Evolutionary conservation across 2,329 filamentous ascomycete species (phyloP).

Genomic region (Tolypocladium paradoxum): DNA sequence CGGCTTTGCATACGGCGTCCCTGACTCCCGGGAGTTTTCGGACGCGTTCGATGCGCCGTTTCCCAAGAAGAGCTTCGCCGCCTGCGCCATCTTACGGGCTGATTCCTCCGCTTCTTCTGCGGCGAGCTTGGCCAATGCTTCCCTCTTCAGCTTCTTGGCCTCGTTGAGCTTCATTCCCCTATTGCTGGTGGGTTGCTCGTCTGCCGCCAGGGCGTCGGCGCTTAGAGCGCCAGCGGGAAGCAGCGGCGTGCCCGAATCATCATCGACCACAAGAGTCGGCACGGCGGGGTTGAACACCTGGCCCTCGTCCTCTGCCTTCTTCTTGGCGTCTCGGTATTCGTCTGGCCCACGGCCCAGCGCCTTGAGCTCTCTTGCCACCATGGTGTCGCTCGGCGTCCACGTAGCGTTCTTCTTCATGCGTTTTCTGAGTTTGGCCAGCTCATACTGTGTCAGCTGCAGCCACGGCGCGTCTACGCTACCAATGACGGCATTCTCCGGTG

Average conservation of each 20-base stretch:
- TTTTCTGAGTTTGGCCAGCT: slow-evolving; percentile 61
- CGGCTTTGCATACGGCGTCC: slow-evolving; percentile 14
- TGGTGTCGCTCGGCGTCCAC: slow-evolving; percentile 75
- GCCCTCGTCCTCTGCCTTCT: slow-evolving; percentile 55
- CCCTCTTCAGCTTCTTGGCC: slow-evolving; percentile 62
- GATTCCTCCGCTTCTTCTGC: slow-evolving; percentile 52
- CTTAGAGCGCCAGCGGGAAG: slow-evolving; percentile 51
- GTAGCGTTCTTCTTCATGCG: slow-evolving; percentile 87
- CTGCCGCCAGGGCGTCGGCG: slow-evolving; percentile 41
- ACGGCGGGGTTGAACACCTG: slow-evolving; percentile 42
- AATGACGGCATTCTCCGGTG: slow-evolving; percentile 46
- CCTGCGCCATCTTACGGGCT: slow-evolving; percentile 39
- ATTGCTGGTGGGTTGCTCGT: slow-evolving; percentile 57
- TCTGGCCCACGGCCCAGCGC: slow-evolving; percentile 56
- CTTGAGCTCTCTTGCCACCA: slow-evolving; percentile 72
- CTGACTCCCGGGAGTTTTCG: slow-evolving; percentile 16
- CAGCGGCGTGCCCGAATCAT: slow-evolving; percentile 39
- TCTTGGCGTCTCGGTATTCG: slow-evolving; percentile 50
- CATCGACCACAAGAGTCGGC: slow-evolving; percentile 28
- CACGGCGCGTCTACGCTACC: slow-evolving; percentile 53
- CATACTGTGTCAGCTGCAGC: slow-evolving; percentile 54
- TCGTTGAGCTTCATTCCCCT: slow-evolving; percentile 71
- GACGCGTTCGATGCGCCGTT: slow-evolving; percentile 14
- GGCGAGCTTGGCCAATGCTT: slow-evolving; percentile 50
- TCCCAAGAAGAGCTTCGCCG: slow-evolving; percentile 32